Conservation (phyloP, 805 yeast genomes). For the Metschnikowia noctiluminum region DNA sequence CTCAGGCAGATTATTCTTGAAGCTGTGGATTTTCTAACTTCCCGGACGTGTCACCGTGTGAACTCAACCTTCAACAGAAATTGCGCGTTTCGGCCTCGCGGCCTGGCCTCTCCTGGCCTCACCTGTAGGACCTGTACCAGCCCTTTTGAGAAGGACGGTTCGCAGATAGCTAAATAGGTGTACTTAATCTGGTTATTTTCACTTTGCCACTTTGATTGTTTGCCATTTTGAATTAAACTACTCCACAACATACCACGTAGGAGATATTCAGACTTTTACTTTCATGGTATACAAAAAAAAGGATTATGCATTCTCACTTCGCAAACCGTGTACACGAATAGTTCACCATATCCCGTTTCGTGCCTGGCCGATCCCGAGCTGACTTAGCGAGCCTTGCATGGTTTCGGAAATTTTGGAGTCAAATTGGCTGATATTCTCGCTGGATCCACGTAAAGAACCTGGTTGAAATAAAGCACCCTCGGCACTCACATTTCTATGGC, state of each 20-base stretch:
- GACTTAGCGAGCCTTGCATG: constrained; percentile 11
- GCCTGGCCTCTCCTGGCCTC: no score
- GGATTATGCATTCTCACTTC: no score
- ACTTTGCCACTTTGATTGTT: no score
- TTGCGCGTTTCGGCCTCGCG: not conserved
- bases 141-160: no score
- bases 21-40: no score
- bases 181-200: no score
- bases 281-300: no score
- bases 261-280: no score
- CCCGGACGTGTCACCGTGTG: not conserved
- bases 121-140: no score
- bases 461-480: constrained; percentile 5
- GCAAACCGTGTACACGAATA: not conserved
- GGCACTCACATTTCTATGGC: not conserved
- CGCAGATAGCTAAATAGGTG: no score
- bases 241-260: no score
- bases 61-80: not conserved
- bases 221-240: no score
- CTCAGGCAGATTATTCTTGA: not conserved
- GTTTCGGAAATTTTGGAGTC: constrained; percentile 9
- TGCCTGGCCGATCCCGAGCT: constrained; percentile 11
- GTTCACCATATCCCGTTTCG: constrained; percentile 11
- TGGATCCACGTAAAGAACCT: constrained; percentile 1
- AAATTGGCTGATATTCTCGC: constrained; percentile 4